These are phyloP conservation scores for Phyllosticta citriasiana DNA, from an alignment of 2,329 filamentous ascomycete species.

Conservation along the genomic window DNA sequence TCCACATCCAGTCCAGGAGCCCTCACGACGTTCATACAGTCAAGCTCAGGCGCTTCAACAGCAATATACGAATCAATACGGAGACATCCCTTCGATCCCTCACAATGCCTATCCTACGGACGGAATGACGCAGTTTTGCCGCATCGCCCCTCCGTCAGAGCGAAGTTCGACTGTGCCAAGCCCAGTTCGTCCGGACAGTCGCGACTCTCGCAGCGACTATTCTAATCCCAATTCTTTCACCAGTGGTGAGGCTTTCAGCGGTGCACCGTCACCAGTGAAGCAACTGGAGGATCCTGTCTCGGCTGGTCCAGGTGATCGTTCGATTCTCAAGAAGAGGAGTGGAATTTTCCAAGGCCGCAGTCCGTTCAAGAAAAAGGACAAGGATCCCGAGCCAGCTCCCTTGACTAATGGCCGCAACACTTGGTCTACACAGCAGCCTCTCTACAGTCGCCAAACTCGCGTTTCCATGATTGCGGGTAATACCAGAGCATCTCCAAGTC, in stretches of 20 bases:
- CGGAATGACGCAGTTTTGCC: slow-evolving; percentile 95
- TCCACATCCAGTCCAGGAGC: slow-evolving; percentile 19
- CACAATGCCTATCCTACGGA: slow-evolving; percentile 92
- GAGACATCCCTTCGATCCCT: slow-evolving; percentile 59
- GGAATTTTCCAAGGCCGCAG: slow-evolving; percentile 90
- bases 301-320: slow-evolving; percentile 48
- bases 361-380: slow-evolving; percentile 87
- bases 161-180: slow-evolving; percentile 54
- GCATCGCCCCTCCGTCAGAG: slow-evolving; percentile 62
- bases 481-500: slow-evolving; percentile 13
- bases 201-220: slow-evolving; percentile 83
- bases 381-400: slow-evolving; percentile 44
- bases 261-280: slow-evolving; percentile 66
- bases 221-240: slow-evolving; percentile 84
- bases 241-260: slow-evolving; percentile 69
- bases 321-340: slow-evolving; percentile 60
- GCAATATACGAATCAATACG: slow-evolving; percentile 44
- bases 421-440: slow-evolving; percentile 40
- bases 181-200: slow-evolving; percentile 66
- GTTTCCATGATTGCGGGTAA: slow-evolving; percentile 20
- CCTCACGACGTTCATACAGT: not conserved
- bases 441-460: slow-evolving; percentile 21
- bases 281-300: slow-evolving; percentile 22
- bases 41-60: slow-evolving; percentile 24
- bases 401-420: slow-evolving; percentile 38